These are phyloP conservation scores for Trematosphaeria pertusa DNA, from an alignment of 2,329 filamentous ascomycete species.

Conservation along the genomic window DNA sequence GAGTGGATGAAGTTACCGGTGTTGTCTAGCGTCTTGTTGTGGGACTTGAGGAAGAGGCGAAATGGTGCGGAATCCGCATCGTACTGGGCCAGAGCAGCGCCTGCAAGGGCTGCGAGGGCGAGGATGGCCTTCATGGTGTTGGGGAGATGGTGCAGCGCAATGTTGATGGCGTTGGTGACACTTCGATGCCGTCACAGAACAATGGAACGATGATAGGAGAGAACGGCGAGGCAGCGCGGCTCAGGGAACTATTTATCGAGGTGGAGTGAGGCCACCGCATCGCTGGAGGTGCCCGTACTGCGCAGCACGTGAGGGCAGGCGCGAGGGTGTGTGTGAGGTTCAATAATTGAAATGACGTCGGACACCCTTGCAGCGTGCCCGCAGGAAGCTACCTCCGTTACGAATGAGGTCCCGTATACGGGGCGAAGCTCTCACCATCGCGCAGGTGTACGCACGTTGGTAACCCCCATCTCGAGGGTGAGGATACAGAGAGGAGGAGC, in stretches of 20 bases:
- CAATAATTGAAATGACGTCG: conserved; percentile 5
- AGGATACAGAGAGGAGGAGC: too few relatives aligned
- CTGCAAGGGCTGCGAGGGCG: conserved; percentile 5
- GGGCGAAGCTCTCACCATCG: not conserved
- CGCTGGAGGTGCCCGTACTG: not conserved
- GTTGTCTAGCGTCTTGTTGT: conserved; percentile 20
- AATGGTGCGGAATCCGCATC: conserved; percentile 24
- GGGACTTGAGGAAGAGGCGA: conserved; percentile 29
- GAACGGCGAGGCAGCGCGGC: not conserved
- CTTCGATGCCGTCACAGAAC: not conserved
- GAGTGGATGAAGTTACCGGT: too few relatives aligned
- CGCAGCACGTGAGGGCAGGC: conserved; percentile 1
- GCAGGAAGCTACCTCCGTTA: conserved; percentile 3
- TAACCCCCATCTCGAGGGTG: too few relatives aligned
- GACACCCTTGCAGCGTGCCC: conserved; percentile 11
- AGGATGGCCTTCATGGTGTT: conserved; percentile 14
- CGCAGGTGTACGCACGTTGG: too few relatives aligned
- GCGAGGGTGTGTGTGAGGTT: not conserved
- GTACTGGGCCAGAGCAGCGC: conserved; percentile 20
- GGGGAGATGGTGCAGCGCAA: not conserved
- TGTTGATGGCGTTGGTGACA: not conserved
- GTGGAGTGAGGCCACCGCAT: not conserved
- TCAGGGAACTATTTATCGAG: not conserved
- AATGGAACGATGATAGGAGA: not conserved
- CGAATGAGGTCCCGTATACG: not conserved